A percentile compares a stretch with the other conserved stretches of the same genome.
These are phyloP conservation scores for Turritis glabra DNA, from an alignment of 345 rosid species.

Conservation along the genomic window DNA sequence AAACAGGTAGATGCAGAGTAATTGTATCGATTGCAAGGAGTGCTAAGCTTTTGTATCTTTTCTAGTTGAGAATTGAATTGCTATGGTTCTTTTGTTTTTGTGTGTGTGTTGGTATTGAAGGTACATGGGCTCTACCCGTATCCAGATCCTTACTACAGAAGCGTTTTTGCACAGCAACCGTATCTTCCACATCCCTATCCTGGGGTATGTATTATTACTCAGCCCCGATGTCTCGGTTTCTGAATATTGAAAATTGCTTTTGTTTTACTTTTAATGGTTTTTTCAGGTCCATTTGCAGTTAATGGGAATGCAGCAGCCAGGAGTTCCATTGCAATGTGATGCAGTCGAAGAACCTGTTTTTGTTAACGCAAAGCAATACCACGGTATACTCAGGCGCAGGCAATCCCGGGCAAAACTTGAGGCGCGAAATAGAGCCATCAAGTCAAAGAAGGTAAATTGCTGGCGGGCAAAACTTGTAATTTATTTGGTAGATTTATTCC, in stretches of 20 bases:
- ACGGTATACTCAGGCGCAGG: conserved; percentile 93
- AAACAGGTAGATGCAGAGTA: not conserved
- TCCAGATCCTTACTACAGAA: conserved; percentile 93
- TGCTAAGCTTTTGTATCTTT: conserved; percentile 13
- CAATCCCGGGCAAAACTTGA: conserved; percentile 96
- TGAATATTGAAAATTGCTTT: not conserved
- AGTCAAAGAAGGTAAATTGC: conserved; percentile 69
- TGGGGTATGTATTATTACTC: conserved; percentile 42
- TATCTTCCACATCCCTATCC: conserved; percentile 79
- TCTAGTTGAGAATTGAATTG: conserved; percentile 14
- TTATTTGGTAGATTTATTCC: not conserved
- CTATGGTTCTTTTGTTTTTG: conserved; percentile 6
- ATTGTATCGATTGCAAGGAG: not conserved
- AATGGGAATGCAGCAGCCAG: conserved; percentile 98
- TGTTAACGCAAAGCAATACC: conserved; percentile 97
- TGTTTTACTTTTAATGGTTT: not conserved
- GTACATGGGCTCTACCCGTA: conserved; percentile 77
- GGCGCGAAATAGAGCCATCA: conserved; percentile 60
- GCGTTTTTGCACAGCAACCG: conserved; percentile 81
- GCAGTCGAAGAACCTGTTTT: conserved; percentile 97
- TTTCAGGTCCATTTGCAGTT: conserved; percentile 84
- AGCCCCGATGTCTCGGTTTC: not conserved
- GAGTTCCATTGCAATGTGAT: conserved; percentile 90
- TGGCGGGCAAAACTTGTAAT: not conserved
- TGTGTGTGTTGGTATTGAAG: conserved; percentile 51